Conservation (phyloP, 352 stramenopile species). For the Halophytophthora polymorphica region DNA sequence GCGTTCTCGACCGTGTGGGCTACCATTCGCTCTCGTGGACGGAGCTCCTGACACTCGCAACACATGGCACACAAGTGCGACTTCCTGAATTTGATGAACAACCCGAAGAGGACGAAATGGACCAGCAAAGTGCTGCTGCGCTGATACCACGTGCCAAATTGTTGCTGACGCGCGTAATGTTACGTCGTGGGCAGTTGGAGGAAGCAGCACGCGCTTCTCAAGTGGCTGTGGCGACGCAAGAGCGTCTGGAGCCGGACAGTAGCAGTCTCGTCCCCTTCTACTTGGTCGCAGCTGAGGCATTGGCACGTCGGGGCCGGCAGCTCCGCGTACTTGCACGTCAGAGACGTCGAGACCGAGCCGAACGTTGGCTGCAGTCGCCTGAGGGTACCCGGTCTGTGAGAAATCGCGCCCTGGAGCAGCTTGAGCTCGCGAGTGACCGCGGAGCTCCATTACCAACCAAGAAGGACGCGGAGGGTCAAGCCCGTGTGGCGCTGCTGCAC, state of each 20-base stretch:
- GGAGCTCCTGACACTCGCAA: constrained; percentile 17
- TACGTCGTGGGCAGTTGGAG: constrained; percentile 54
- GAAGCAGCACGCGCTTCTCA: constrained; percentile 47
- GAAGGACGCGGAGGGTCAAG: constrained; percentile 48
- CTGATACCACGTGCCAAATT: constrained; percentile 44
- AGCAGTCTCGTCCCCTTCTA: constrained; percentile 47
- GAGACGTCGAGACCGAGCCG: constrained; percentile 32
- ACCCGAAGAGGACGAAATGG: constrained; percentile 11
- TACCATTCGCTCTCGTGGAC: constrained; percentile 29
- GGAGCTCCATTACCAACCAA: constrained; percentile 32
- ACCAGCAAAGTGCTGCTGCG: constrained; percentile 13
- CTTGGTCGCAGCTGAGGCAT: constrained; percentile 47
- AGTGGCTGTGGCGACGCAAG: constrained; percentile 40
- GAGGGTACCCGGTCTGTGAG: constrained; percentile 47
- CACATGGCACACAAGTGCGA: constrained; percentile 3
- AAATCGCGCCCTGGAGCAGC: constrained; percentile 35
- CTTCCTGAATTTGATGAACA: constrained; percentile 18
- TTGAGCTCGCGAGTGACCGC: constrained; percentile 20
- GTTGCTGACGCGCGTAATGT: constrained; percentile 48
- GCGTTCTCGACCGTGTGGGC: constrained; percentile 20
- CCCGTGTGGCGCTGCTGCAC: constrained; percentile 32
- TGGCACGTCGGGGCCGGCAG: constrained; percentile 56
- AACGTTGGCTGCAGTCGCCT: constrained; percentile 46
- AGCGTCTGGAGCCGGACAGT: constrained; percentile 29
- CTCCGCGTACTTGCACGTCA: constrained; percentile 42